Percentiles rank a stretch among this genome's conserved stretches.
Conservation (phyloP, 345 rosid species). For the Arabidopsis arenosa region DNA sequence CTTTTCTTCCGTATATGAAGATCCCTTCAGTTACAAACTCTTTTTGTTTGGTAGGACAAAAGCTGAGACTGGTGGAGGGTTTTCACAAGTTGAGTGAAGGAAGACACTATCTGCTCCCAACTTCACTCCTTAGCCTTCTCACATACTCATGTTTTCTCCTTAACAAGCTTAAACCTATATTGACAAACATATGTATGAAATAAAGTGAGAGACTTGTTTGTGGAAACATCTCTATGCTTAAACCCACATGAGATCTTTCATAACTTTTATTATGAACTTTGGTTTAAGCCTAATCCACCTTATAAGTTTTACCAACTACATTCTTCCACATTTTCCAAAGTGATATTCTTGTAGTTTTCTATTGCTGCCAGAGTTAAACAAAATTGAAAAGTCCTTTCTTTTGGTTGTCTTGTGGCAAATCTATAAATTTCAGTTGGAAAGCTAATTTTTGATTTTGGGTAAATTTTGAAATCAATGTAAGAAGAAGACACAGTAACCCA, state of each 20-base stretch:
- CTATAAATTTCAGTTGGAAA: background rate
- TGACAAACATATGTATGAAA: constrained; percentile 20
- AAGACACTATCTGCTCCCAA: constrained; percentile 31
- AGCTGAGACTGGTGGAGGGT: constrained; percentile 65
- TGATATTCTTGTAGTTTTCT: too few species aligned
- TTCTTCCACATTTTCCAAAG: too few species aligned
- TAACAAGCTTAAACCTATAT: background rate
- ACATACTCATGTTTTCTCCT: constrained; percentile 7
- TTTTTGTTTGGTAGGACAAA: constrained; percentile 60
- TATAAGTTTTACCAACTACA: too few species aligned
- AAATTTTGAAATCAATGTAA: background rate
- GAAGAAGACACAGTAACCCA: background rate
- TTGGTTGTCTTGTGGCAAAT: background rate
- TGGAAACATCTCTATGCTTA: background rate
- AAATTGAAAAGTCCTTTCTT: too few species aligned
- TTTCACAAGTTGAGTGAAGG: constrained; percentile 74
- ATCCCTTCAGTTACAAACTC: constrained; percentile 14
- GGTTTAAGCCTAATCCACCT: background rate
- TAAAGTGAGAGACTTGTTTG: constrained; percentile 3
- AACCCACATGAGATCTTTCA: background rate
- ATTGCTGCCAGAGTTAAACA: too few species aligned
- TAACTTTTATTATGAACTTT: background rate
- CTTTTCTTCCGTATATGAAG: background rate
- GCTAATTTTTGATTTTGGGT: background rate
- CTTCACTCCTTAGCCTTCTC: constrained; percentile 5